A percentile compares a stretch with the other conserved stretches of the same genome.
phyloP scores from a whole-genome alignment of 495 filamentous ascomycete genomes.

The Trichocladium antarcticum region DNA sequence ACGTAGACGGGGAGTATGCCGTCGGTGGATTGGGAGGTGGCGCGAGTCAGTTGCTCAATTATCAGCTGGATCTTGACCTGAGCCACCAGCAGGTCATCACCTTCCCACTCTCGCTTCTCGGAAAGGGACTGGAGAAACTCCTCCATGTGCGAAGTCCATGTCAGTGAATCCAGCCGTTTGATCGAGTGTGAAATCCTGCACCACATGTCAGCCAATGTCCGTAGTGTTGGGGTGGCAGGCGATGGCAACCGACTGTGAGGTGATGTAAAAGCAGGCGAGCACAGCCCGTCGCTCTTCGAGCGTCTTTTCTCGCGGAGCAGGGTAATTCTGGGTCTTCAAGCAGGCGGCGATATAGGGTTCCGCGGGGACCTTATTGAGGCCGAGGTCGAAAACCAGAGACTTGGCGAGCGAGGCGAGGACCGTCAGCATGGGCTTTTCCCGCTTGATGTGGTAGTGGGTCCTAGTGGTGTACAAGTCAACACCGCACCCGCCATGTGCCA shows the following conservation, averaged over 20 bases:
- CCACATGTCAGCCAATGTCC: neutral
- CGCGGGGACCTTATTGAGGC: conserved; percentile 39
- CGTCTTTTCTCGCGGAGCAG: conserved; percentile 26
- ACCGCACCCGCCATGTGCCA: too few species aligned
- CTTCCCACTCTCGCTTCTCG: conserved; percentile 36
- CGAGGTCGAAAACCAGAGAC: conserved; percentile 43
- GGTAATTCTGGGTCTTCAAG: conserved; percentile 3
- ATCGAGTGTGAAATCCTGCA: conserved; percentile 25
- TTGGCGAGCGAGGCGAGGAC: conserved; percentile 41
- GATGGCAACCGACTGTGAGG: conserved; percentile 34
- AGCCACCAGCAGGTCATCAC: conserved; percentile 41
- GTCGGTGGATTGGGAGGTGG: conserved; percentile 24
- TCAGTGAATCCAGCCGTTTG: conserved; percentile 37
- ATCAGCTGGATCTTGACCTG: conserved; percentile 32
- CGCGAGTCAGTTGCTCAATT: conserved; percentile 21
- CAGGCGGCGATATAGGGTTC: conserved; percentile 18
- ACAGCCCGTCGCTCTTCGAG: conserved; percentile 44
- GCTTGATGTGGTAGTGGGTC: conserved; percentile 11
- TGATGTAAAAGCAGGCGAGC: conserved; percentile 43
- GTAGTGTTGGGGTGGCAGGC: neutral
- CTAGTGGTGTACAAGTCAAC: conserved; percentile 5
- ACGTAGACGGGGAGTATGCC: conserved; percentile 31
- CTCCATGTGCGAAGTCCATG: conserved; percentile 45
- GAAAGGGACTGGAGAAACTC: conserved; percentile 38
- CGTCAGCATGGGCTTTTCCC: conserved; percentile 30